A percentile compares a stretch with the other conserved stretches of the same genome.
These are phyloP conservation scores for Citrus australasica DNA, from an alignment of 345 rosid genomes.

Conservation along the genomic window DNA sequence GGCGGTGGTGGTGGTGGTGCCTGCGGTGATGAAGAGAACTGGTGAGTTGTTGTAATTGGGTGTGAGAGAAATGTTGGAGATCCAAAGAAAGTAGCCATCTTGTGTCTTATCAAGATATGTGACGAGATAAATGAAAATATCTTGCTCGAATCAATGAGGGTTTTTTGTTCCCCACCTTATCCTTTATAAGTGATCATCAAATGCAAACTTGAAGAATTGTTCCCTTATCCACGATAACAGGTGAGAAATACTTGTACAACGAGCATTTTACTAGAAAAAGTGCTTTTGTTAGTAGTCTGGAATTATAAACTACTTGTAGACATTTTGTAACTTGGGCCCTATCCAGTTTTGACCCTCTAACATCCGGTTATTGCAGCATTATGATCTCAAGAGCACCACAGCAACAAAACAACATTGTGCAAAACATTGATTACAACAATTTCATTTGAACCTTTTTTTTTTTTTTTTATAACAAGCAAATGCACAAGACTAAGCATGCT, in stretches of 20 bases:
- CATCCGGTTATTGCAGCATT: neutral
- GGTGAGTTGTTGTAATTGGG: constrained; percentile 30
- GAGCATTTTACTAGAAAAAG: neutral
- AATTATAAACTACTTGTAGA: neutral
- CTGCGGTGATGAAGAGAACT: constrained; percentile 25
- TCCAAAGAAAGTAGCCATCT: constrained; percentile 42
- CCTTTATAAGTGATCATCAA: neutral
- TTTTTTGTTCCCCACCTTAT: constrained; percentile 17
- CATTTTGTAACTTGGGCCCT: neutral
- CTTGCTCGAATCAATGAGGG: neutral
- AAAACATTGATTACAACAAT: constrained; percentile 30
- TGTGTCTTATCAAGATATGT: neutral
- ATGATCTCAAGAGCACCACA: neutral
- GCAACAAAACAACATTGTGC: constrained; percentile 1
- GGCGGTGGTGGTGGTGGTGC: constrained; percentile 24
- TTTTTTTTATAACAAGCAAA: constrained; percentile 14
- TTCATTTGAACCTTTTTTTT: neutral
- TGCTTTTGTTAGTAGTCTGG: no score
- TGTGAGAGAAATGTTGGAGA: constrained; percentile 38
- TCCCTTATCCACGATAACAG: neutral
- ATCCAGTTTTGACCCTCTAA: no score
- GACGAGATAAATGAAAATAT: neutral
- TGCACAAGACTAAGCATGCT: constrained; percentile 20
- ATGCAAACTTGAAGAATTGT: neutral
- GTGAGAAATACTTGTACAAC: neutral